Percentiles rank a stretch among this genome's conserved stretches.
phyloP scores from a whole-genome alignment of 257 asterid genomes.

The Datura wrightii region DNA sequence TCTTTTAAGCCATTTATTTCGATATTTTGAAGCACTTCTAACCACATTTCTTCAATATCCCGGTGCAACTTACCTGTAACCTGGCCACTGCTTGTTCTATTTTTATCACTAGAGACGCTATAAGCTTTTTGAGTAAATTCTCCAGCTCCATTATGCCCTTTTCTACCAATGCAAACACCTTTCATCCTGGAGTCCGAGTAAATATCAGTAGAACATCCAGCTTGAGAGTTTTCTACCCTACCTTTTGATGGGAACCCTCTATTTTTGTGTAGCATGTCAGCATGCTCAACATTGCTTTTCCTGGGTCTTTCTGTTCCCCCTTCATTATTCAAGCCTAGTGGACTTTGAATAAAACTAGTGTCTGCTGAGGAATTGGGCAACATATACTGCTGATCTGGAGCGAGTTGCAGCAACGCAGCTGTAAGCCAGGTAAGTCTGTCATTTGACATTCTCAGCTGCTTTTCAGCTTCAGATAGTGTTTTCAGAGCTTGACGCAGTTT shows the following conservation, averaged over 20 bases:
- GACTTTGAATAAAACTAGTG: conserved; percentile 71
- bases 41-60: conserved; percentile 77
- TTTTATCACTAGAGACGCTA: conserved; percentile 43
- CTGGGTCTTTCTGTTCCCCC: conserved; percentile 53
- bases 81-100: conserved; percentile 39
- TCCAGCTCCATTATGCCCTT: conserved; percentile 43
- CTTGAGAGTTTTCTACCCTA: conserved; percentile 46
- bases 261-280: conserved; percentile 45
- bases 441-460: conserved; percentile 88
- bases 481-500: conserved; percentile 89
- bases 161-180: conserved; percentile 41
- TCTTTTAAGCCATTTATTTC: conserved; percentile 64
- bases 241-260: conserved; percentile 37
- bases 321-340: conserved; percentile 50
- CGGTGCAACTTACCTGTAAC: conserved; percentile 41
- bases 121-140: conserved; percentile 43
- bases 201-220: conserved; percentile 51
- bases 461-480: conserved; percentile 96
- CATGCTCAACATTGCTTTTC: conserved; percentile 42
- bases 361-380: conserved; percentile 75
- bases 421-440: conserved; percentile 96
- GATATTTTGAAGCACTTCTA: conserved; percentile 73
- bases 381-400: conserved; percentile 87
- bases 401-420: conserved; percentile 92
- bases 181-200: conserved; percentile 43